These are phyloP conservation scores for Ophiosphaerella narmari DNA, from an alignment of 2,329 filamentous ascomycete species.

Conservation along the genomic window DNA sequence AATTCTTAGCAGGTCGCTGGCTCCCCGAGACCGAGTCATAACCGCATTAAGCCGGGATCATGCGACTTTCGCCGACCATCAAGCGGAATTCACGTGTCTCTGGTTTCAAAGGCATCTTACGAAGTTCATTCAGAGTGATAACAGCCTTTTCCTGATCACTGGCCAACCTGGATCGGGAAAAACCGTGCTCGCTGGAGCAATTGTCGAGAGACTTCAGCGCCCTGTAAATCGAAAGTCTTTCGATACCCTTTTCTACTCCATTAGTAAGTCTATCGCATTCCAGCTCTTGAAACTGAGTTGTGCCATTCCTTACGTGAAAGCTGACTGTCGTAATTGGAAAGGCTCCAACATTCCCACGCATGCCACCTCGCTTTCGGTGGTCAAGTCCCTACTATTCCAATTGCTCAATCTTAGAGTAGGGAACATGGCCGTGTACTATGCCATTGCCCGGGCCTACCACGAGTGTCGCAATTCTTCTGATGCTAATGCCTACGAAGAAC, in stretches of 20 bases:
- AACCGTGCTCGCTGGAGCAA: slow-evolving; percentile 57
- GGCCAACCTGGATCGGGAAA: slow-evolving; percentile 58
- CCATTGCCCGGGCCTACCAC: slow-evolving; percentile 31
- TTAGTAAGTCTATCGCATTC: too few relatives aligned
- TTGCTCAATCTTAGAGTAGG: slow-evolving; percentile 54
- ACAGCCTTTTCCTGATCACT: slow-evolving; percentile 53
- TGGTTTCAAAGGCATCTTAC: slow-evolving; percentile 59
- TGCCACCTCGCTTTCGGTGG: slow-evolving; percentile 47
- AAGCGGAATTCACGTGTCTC: slow-evolving; percentile 59
- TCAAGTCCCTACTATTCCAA: slow-evolving; percentile 54
- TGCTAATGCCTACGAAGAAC: slow-evolving; percentile 37
- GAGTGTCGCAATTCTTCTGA: slow-evolving; percentile 27
- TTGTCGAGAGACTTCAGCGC: slow-evolving; percentile 59
- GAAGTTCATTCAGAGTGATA: slow-evolving; percentile 53
- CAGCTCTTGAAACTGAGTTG: too few relatives aligned
- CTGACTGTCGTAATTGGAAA: too few relatives aligned
- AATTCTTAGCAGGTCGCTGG: slow-evolving; percentile 47
- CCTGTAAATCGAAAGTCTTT: slow-evolving; percentile 53
- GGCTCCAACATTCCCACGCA: slow-evolving; percentile 52
- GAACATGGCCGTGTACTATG: slow-evolving; percentile 43
- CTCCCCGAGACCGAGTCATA: slow-evolving; percentile 55
- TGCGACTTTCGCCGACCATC: slow-evolving; percentile 46
- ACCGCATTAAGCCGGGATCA: slow-evolving; percentile 51
- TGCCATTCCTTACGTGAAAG: too few relatives aligned
- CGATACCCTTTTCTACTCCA: slow-evolving; percentile 53